Conservation (phyloP, 208 protist genomes). For the Porcisia hertigi region DNA sequence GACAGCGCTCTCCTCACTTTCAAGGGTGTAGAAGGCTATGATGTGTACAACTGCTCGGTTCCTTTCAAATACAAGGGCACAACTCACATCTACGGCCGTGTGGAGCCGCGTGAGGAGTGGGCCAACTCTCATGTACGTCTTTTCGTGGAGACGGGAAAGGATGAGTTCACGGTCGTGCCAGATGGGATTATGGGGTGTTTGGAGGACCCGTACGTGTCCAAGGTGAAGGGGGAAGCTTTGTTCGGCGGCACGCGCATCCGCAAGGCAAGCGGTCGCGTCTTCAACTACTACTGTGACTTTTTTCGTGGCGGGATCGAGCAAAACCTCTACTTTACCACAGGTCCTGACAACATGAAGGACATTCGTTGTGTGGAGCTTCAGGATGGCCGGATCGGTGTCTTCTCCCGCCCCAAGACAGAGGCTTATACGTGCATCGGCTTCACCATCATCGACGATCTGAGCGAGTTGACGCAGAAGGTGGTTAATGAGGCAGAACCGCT, state of each 20-base stretch:
- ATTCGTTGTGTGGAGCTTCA: constrained; percentile 47
- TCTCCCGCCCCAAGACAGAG: constrained; percentile 59
- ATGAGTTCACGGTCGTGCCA: constrained; percentile 54
- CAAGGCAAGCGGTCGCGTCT: constrained; percentile 38
- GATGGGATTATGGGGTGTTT: constrained; percentile 48
- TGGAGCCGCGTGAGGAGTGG: constrained; percentile 39
- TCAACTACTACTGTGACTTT: constrained; percentile 62
- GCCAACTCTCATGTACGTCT: constrained; percentile 41
- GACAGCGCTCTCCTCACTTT: constrained; percentile 42
- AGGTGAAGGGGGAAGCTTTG: constrained; percentile 49
- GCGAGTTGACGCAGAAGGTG: constrained; percentile 45
- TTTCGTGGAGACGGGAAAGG: constrained; percentile 49
- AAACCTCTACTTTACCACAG: constrained; percentile 48
- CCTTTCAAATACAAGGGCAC: constrained; percentile 40
- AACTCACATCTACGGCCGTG: constrained; percentile 42
- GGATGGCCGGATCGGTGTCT: constrained; percentile 58
- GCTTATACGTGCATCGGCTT: constrained; percentile 59
- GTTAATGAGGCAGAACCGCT: constrained; percentile 51
- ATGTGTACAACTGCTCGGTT: constrained; percentile 55
- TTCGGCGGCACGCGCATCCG: constrained; percentile 57
- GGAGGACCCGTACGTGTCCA: constrained; percentile 56
- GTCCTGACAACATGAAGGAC: constrained; percentile 66
- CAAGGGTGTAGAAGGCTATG: constrained; percentile 40
- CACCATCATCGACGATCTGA: constrained; percentile 53
- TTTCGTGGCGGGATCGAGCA: constrained; percentile 48